Conservation (phyloP, 768 basidiomycete species). For the Kwoniella europaea region DNA sequence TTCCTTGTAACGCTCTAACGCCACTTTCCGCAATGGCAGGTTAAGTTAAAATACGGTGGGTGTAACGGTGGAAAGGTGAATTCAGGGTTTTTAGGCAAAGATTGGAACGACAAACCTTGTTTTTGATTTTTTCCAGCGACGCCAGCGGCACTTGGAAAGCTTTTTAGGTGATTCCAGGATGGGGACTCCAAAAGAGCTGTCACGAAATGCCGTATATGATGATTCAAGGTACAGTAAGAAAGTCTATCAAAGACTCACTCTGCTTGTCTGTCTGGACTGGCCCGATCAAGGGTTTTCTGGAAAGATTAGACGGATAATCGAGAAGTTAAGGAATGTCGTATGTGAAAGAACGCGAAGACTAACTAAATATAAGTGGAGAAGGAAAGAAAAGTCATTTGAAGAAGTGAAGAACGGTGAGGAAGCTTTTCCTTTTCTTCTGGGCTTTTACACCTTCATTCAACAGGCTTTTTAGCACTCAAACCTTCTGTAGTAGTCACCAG, state of each 20-base stretch:
- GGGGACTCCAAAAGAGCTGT: constrained; percentile 13
- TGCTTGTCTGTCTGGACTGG: not conserved
- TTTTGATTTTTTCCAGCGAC: constrained; percentile 5
- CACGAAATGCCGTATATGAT: not conserved
- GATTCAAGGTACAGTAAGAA: not conserved
- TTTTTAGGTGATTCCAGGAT: not conserved
- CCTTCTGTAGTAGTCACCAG: not conserved
- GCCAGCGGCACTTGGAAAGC: constrained; percentile 20
- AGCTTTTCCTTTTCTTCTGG: not conserved
- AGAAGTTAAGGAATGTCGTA: constrained; percentile 1
- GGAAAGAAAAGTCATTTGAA: constrained; percentile 1
- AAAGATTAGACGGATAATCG: not conserved
- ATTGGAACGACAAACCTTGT: constrained; percentile 22
- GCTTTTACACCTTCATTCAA: not conserved
- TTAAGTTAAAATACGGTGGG: not conserved
- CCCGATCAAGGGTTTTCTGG: constrained; percentile 10
- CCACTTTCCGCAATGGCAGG: not conserved
- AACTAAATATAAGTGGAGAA: not conserved
- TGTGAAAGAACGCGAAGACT: constrained; percentile 2
- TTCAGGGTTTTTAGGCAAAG: not conserved
- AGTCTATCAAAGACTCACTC: constrained; percentile 18
- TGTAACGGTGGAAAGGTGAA: constrained; percentile 15
- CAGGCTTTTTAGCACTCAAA: not conserved
- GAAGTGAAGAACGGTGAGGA: constrained; percentile 1
- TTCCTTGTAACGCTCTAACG: not conserved